phyloP scores from a whole-genome alignment of 768 basidiomycete genomes.

The Pisolithus orientalis region DNA sequence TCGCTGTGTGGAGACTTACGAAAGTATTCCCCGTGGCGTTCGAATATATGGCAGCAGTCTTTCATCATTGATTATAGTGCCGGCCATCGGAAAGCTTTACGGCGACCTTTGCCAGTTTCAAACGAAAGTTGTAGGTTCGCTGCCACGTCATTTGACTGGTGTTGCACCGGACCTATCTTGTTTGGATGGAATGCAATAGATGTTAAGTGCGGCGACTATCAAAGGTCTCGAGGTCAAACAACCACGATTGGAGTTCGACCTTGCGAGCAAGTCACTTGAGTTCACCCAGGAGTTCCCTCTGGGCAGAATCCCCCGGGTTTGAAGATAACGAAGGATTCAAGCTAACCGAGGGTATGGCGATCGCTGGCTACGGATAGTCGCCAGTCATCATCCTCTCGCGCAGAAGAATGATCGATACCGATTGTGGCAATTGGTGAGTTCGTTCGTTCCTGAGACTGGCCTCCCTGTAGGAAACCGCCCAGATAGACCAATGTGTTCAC shows the following conservation, averaged over 20 bases:
- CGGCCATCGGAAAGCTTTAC: too few relatives aligned
- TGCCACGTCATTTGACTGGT: too few relatives aligned
- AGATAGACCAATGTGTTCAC: slow-evolving; percentile 17
- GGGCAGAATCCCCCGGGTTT: too few relatives aligned
- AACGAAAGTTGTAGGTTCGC: too few relatives aligned
- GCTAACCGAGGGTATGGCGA: slow-evolving; percentile 9
- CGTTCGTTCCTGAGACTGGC: slow-evolving; percentile 6
- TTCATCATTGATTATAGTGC: too few relatives aligned
- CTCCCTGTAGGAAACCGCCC: slow-evolving; percentile 5
- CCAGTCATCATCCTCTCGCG: neutral
- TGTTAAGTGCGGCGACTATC: slow-evolving; percentile 16
- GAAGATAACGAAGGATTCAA: too few relatives aligned
- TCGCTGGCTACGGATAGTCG: slow-evolving; percentile 12
- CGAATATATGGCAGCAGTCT: too few relatives aligned
- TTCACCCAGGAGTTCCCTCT: slow-evolving; percentile 7
- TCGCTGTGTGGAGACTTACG: too few relatives aligned
- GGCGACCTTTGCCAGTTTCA: too few relatives aligned
- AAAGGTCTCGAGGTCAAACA: slow-evolving; percentile 8
- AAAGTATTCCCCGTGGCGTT: too few relatives aligned
- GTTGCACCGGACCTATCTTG: too few relatives aligned
- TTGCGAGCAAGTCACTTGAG: slow-evolving; percentile 7
- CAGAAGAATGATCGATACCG: neutral
- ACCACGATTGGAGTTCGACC: slow-evolving; percentile 1
- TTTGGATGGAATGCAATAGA: slow-evolving; percentile 2
- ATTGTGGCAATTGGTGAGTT: neutral